Evolutionary conservation across 306 rosid species (phyloP).

Genomic region (Astragalus membranaceus): DNA sequence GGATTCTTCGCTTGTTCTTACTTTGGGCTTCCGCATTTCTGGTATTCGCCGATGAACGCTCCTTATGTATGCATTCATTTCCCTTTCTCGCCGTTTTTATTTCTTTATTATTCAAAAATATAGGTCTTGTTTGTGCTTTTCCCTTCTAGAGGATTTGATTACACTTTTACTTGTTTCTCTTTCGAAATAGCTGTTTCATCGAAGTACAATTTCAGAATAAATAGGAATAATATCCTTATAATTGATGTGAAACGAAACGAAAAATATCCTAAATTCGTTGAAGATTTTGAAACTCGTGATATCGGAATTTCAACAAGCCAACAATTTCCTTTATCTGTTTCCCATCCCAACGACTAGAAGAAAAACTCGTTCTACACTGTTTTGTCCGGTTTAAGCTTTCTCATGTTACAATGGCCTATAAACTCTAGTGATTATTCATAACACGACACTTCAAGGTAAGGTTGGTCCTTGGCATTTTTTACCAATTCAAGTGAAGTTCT

Average conservation of each 20-base stretch:
- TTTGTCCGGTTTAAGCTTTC: background rate
- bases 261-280: background rate
- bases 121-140: slow-evolving; percentile 21
- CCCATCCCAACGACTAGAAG: background rate
- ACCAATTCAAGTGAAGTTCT: background rate
- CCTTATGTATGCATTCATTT: slow-evolving; percentile 38
- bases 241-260: background rate
- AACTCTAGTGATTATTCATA: background rate
- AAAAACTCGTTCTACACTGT: background rate
- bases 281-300: background rate
- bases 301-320: background rate
- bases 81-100: background rate
- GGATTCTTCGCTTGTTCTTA: slow-evolving; percentile 17
- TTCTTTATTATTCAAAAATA: background rate
- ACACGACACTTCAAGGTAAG: background rate
- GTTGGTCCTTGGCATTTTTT: background rate
- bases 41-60: slow-evolving; percentile 21
- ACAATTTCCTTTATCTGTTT: background rate
- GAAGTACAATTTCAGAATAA: background rate
- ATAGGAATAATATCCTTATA: background rate
- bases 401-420: background rate
- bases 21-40: slow-evolving; percentile 16
- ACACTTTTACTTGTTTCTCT: background rate
- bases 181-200: background rate
- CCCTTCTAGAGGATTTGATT: background rate